Evolutionary conservation across 192 early-diverging fungal species (phyloP).

Genomic region (Linnemannia schmuckeri): DNA sequence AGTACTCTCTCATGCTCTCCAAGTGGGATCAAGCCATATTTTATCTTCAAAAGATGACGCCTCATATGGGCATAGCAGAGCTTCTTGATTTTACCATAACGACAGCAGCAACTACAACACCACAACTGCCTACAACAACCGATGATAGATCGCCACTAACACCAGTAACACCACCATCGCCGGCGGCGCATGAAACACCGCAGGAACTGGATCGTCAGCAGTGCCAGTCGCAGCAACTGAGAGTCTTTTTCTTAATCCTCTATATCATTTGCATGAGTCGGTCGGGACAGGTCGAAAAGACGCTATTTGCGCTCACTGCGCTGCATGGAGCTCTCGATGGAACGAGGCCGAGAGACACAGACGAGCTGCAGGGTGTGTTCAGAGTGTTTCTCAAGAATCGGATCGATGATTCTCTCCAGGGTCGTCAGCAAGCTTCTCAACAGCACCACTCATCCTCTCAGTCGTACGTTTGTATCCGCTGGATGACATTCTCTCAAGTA

Average conservation of each 20-base stretch:
- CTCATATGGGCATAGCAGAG: conserved; percentile 29
- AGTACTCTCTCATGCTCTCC: conserved; percentile 46
- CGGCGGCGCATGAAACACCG: not conserved
- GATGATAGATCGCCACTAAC: not conserved
- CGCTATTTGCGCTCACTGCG: conserved; percentile 21
- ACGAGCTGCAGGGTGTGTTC: conserved; percentile 43
- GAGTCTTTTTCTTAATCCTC: conserved; percentile 44
- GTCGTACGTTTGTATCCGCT: conserved; percentile 28
- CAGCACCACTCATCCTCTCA: not conserved
- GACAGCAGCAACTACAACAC: not conserved
- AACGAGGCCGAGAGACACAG: conserved; percentile 20
- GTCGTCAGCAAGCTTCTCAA: not conserved
- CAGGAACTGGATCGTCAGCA: not conserved
- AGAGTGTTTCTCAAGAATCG: conserved; percentile 20
- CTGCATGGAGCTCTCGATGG: conserved; percentile 38
- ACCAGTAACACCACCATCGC: not conserved
- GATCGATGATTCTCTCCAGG: not conserved
- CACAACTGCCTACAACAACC: not conserved
- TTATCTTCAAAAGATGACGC: conserved; percentile 34
- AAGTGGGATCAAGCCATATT: conserved; percentile 39
- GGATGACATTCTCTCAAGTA: conserved; percentile 57
- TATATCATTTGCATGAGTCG: conserved; percentile 46
- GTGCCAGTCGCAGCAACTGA: conserved; percentile 30
- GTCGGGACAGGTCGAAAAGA: conserved; percentile 21
- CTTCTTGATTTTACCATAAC: not conserved